Evolutionary conservation across 345 rosid genomes (phyloP).

Genomic region (Corymbia maculata): DNA sequence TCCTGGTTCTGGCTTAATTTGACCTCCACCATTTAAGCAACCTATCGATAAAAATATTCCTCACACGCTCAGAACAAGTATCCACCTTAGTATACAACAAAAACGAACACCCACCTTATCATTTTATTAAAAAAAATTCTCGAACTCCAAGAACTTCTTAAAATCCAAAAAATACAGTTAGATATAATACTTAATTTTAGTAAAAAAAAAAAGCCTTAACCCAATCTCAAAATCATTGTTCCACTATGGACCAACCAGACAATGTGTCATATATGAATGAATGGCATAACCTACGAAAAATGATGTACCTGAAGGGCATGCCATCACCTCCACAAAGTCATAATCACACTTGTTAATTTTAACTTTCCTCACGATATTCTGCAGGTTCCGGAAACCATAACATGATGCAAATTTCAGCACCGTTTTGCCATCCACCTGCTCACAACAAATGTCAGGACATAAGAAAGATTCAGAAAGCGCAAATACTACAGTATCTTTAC

Average conservation of each 20-base stretch:
- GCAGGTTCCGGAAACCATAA: conserved; percentile 92
- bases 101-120: neutral
- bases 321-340: conserved; percentile 97
- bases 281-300: neutral
- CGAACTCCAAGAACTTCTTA: neutral
- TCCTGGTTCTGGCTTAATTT: conserved; percentile 78
- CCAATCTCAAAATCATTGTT: neutral
- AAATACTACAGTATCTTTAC: neutral
- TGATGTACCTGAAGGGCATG: conserved; percentile 81
- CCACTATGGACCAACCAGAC: neutral
- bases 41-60: conserved; percentile 23
- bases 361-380: conserved; percentile 77
- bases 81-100: neutral
- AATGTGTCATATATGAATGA: neutral
- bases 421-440: conserved; percentile 68
- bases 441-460: neutral
- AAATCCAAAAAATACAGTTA: neutral
- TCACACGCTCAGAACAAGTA: neutral
- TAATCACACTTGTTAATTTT: conserved; percentile 74
- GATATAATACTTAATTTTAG: neutral
- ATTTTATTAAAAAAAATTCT: too few species aligned
- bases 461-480: neutral
- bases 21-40: conserved; percentile 95
- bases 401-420: conserved; percentile 76
- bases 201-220: neutral